Evolutionary conservation across 352 stramenopile species (phyloP), one percentile per base, ranked within the genome.

Genomic region (Globisporangium takayamanum): DNA sequence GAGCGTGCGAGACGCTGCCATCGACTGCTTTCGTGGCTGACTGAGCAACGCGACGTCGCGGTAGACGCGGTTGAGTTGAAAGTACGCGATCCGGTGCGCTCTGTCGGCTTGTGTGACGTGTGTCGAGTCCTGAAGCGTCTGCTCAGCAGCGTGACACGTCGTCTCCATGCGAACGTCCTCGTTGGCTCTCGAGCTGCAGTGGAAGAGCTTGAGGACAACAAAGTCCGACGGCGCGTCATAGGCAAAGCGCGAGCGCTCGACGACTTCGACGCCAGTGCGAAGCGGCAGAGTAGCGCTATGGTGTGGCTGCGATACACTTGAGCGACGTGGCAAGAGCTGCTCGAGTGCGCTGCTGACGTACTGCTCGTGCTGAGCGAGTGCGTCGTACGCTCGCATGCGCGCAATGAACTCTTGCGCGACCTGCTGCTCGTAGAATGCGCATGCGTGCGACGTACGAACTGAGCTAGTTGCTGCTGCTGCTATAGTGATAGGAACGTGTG

Each of bases 161-260:
- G 14, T 26, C 22, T 53, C 46, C n/a, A 30, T 54, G 28, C n/a
- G 25, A 1, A 5, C 25, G 39, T 10, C 53, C 4, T 2, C 15
- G 15, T 30, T n/a, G 3, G 45, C 51, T 49, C n/a, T 22, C n/a
- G 30, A 15, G 8, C 20, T 62, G 41, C 80, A 90, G 22, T 60
- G 64, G 62, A 77, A 88, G 3, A 84, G 55, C 49, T 66, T 68
- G 39, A 88, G 50, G 12, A 84, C 52, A 1, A 88, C 80, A 44
- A 90, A 90, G 66, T 90, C 78, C 30, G 78, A 88, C 15, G 80
- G 80, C 4, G 64, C 60, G 20, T 73, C 53, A 7, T 26, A 57
- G 2, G 69, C 66, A 25, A 75, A 77, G 14, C 25, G 26, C 26
- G 67, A 71, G 5, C 78, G 64, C 33, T 22, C 16, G 15, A 53